Evolutionary conservation across 495 filamentous ascomycete genomes (phyloP).

Genomic region (Penicillium silybi): DNA sequence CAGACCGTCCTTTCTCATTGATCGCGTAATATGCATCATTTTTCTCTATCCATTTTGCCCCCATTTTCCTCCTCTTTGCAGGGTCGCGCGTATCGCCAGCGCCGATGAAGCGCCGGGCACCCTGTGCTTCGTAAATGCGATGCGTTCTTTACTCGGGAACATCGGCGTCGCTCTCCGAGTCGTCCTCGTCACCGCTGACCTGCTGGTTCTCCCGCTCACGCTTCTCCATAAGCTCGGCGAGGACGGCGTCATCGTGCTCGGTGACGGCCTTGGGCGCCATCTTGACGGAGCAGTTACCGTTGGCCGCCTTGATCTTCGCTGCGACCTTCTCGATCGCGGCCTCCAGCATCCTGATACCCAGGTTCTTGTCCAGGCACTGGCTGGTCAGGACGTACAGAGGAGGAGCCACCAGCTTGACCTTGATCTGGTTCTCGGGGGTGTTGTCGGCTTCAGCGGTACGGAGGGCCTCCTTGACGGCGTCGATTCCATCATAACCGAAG

Average conservation of each 20-base stretch:
- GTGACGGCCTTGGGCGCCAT: slow-evolving; percentile 99
- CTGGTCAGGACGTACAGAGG: slow-evolving; percentile 91
- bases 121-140: slow-evolving; percentile 9
- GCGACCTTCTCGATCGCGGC: slow-evolving; percentile 82
- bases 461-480: slow-evolving; percentile 89
- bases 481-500: slow-evolving; percentile 97
- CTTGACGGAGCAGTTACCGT: slow-evolving; percentile 78
- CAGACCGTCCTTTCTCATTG: slow-evolving; percentile 33
- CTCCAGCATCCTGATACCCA: slow-evolving; percentile 79
- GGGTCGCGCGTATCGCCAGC: slow-evolving; percentile 16
- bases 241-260: slow-evolving; percentile 93
- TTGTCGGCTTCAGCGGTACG: slow-evolving; percentile 84
- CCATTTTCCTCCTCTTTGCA: slow-evolving; percentile 6
- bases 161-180: slow-evolving; percentile 86
- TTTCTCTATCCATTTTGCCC: slow-evolving; percentile 34
- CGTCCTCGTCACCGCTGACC: slow-evolving; percentile 92
- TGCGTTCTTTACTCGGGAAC: slow-evolving; percentile 39
- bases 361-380: slow-evolving; percentile 88
- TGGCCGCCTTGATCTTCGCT: slow-evolving; percentile 65
- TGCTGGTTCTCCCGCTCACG: slow-evolving; percentile 95
- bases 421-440: slow-evolving; percentile 86
- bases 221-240: slow-evolving; percentile 99
- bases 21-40: slow-evolving; percentile 40
- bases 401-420: slow-evolving; percentile 92
- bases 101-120: slow-evolving; percentile 15